Evolutionary conservation across 2,329 filamentous ascomycete species (phyloP).

Genomic region (Penicillium sp.): DNA sequence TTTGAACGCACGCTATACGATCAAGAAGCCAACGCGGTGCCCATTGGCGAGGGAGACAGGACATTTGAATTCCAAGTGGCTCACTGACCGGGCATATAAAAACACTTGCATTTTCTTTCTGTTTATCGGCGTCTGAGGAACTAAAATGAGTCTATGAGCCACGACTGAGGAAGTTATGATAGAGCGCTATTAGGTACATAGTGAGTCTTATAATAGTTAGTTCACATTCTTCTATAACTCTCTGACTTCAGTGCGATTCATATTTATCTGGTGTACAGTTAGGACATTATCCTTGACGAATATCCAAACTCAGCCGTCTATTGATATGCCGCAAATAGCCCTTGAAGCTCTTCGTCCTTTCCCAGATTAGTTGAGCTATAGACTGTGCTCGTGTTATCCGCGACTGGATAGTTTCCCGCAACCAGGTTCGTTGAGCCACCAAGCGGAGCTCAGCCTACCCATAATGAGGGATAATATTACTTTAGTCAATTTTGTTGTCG

Average conservation of each 20-base stretch:
- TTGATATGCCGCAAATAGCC: too few relatives aligned
- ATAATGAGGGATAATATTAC: too few relatives aligned
- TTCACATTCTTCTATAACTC: background rate
- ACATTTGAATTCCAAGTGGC: slow-evolving; percentile 22
- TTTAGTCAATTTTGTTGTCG: background rate
- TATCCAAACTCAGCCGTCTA: background rate
- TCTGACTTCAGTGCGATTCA: too few relatives aligned
- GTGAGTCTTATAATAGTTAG: background rate
- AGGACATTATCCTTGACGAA: background rate
- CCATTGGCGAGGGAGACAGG: slow-evolving; percentile 19
- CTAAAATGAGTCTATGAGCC: slow-evolving; percentile 12
- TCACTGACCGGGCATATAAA: slow-evolving; percentile 1
- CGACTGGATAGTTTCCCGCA: background rate
- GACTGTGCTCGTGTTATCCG: background rate
- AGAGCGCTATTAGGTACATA: background rate
- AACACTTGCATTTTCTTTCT: background rate
- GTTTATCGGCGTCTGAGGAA: background rate
- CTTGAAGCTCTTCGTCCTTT: too few relatives aligned
- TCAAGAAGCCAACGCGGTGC: slow-evolving; percentile 53
- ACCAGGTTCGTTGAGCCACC: background rate
- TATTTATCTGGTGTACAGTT: background rate
- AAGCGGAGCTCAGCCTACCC: background rate
- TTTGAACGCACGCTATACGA: slow-evolving; percentile 67
- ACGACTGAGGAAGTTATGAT: slow-evolving; percentile 3
- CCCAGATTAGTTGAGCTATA: background rate